Base-by-base conservation (phyloP, 2,329 filamentous ascomycete species). In the Phialocephala subalpina region DNA sequence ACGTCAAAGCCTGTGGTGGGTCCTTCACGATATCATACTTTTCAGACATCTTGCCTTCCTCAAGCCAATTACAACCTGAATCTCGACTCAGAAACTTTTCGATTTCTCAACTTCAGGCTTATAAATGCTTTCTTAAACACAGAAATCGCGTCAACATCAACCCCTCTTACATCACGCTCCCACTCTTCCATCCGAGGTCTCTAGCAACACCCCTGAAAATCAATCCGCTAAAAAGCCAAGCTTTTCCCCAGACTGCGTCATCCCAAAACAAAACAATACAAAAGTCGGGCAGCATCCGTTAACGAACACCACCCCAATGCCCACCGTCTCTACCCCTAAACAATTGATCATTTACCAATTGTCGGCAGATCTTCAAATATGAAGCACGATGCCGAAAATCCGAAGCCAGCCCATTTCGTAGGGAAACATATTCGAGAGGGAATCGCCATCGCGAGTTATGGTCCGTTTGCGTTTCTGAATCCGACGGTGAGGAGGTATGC, bases 1-100 rank as follows among this genome's bases (percentile, higher is more conserved):
- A 93, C 62, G 89, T 83, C 38, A 94, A 81, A 8, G 86, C 90
- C 70, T 87, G 87, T 69, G 73, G 73, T n/a, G 73, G 74, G 12
- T 60, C 58, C 5, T 65, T 64, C 7, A 71, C 55, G 36, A 73
- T 72, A 58, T 73, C 65, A 56, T 65, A 66, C 2, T 67, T 66
- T 5, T 64, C 52, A 63, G 66, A 55, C 67, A 66, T 66, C 5
- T 40, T 53, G 14, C 3, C 22, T 20, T 3, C 3, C 9, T 22
- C 7, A 22, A 22, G 38, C 8, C 2, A 53, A 4, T 2, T 29
- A 53, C 9, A 53, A 53, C 29, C 1, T 16, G 6, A 53, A 33
- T 5, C 27, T 29, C 14, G 27, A 53, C 29, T 4, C 4, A 33
- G 4, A 33, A 33, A n/a, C n/a, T n/a, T n/a, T n/a, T n/a, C n/a